A percentile compares a stretch with the other conserved stretches of the same genome.
Conservation (phyloP, 345 rosid genomes). For the Arabidopsis arenosa region DNA sequence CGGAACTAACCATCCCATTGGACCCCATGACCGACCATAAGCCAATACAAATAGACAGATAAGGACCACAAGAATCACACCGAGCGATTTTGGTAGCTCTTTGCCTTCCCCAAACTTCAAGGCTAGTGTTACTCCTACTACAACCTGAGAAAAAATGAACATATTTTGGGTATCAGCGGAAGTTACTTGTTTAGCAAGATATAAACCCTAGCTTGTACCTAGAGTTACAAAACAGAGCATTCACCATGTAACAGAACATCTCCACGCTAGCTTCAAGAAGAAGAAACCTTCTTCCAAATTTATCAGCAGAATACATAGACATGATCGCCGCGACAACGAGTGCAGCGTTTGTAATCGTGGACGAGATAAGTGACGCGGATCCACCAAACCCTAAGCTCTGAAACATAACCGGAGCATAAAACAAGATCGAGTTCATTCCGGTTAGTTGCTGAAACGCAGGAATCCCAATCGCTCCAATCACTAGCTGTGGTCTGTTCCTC, state of each 20-base stretch:
- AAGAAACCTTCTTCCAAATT: slow-evolving; percentile 74
- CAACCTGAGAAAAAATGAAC: slow-evolving; percentile 48
- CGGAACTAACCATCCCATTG: slow-evolving; percentile 94
- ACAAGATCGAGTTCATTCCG: slow-evolving; percentile 83
- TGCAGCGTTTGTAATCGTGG: slow-evolving; percentile 62
- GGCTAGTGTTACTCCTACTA: slow-evolving; percentile 65
- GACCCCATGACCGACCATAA: slow-evolving; percentile 95
- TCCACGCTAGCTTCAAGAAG: slow-evolving; percentile 79
- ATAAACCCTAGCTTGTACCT: not conserved
- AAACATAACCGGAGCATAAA: slow-evolving; percentile 85
- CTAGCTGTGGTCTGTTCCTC: slow-evolving; percentile 73
- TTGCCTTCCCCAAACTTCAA: slow-evolving; percentile 69
- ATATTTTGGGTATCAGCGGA: not conserved
- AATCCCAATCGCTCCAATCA: slow-evolving; percentile 73
- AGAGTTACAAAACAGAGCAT: slow-evolving; percentile 9
- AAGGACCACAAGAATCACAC: slow-evolving; percentile 60
- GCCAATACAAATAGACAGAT: slow-evolving; percentile 78
- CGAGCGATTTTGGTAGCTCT: slow-evolving; percentile 50
- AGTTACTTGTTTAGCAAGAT: slow-evolving; percentile 6
- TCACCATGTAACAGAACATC: slow-evolving; percentile 80
- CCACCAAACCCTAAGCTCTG: slow-evolving; percentile 88
- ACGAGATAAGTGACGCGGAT: slow-evolving; percentile 63
- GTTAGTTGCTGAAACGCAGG: slow-evolving; percentile 89
- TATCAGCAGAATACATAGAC: slow-evolving; percentile 76
- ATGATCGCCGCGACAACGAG: slow-evolving; percentile 63